Conservation (phyloP, 331 rosid genomes). For the Acacia pycnantha region DNA sequence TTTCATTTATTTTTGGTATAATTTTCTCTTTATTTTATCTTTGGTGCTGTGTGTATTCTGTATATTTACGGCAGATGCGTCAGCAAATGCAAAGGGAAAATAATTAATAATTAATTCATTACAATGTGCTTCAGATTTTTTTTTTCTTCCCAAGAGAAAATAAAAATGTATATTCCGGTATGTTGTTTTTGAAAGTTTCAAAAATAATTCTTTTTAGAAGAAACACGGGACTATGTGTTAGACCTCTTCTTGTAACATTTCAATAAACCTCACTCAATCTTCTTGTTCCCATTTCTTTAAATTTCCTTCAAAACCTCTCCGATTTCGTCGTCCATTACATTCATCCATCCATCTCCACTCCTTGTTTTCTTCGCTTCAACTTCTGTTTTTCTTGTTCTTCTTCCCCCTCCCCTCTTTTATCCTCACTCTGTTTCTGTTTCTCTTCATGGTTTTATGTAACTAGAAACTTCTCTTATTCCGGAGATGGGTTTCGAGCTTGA, state of each 20-base stretch:
- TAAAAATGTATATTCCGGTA: neutral
- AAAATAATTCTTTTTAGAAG: neutral
- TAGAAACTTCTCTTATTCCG: neutral
- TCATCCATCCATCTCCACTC: neutral
- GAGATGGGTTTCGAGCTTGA: constrained; percentile 35
- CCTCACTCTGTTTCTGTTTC: neutral
- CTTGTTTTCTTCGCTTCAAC: neutral
- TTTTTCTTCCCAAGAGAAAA: neutral
- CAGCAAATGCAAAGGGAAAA: too few relatives aligned
- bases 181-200: neutral
- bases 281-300: neutral
- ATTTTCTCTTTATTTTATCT: too few relatives aligned
- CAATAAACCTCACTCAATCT: neutral
- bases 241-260: constrained; percentile 7
- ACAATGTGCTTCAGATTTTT: neutral
- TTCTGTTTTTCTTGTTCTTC: neutral
- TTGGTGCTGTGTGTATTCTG: too few relatives aligned
- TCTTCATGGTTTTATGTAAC: neutral
- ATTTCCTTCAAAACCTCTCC: neutral
- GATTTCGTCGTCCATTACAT: neutral
- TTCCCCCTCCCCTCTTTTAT: neutral
- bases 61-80: too few relatives aligned
- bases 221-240: neutral
- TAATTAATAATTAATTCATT: neutral
- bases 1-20: neutral